phyloP scores from a whole-genome alignment of 345 rosid species.

The Viola odorata region DNA sequence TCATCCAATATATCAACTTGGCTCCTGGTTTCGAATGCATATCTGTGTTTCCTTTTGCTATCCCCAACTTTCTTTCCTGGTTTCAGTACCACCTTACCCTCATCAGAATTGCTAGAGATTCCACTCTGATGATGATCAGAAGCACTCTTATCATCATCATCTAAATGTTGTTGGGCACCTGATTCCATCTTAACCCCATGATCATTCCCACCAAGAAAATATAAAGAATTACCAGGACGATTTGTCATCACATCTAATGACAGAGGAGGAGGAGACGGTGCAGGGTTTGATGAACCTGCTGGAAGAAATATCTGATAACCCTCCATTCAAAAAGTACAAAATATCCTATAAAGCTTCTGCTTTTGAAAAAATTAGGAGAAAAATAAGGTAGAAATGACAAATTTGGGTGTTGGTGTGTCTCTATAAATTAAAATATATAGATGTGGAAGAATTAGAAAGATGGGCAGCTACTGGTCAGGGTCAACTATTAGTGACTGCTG shows the following conservation, averaged over 20 bases:
- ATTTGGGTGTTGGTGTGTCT: too few species aligned
- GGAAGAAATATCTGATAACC: conserved; percentile 15
- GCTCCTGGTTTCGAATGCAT: conserved; percentile 43
- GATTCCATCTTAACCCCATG: conserved; percentile 4
- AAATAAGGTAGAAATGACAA: too few species aligned
- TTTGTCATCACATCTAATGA: not conserved
- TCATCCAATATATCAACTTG: conserved; percentile 46
- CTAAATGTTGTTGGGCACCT: not conserved
- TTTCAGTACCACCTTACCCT: conserved; percentile 1
- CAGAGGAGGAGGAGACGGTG: conserved; percentile 16
- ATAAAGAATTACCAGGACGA: not conserved
- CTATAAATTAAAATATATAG: too few species aligned
- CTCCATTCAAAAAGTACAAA: conserved; percentile 14
- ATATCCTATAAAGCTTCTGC: too few species aligned
- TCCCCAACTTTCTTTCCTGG: conserved; percentile 15
- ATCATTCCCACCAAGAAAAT: conserved; percentile 2
- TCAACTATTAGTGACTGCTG: conserved; percentile 3
- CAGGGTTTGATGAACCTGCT: conserved; percentile 4
- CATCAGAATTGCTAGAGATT: conserved; percentile 6
- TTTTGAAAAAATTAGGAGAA: too few species aligned
- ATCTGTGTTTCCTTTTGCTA: conserved; percentile 28
- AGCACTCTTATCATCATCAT: not conserved
- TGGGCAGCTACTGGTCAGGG: conserved; percentile 32
- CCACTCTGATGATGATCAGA: conserved; percentile 3
- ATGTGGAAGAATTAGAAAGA: not conserved